Conservation (phyloP, 2,329 filamentous ascomycete genomes). For the Apiospora phragmitis region DNA sequence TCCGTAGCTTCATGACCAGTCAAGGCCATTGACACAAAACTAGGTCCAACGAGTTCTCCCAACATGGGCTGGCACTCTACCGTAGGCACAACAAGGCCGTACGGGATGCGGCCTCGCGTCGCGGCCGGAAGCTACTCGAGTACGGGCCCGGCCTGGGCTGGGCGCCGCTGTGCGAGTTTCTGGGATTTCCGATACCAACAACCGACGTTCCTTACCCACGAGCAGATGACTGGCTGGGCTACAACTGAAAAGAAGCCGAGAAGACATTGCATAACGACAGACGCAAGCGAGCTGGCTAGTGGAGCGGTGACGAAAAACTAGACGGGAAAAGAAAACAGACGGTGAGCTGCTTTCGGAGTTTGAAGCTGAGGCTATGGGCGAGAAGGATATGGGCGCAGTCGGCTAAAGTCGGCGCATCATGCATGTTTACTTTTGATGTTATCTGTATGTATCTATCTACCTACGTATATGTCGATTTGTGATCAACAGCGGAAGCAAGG, state of each 20-base stretch:
- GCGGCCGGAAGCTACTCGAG: slow-evolving; percentile 27
- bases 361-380: background rate
- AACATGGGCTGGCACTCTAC: slow-evolving; percentile 23
- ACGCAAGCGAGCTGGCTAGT: background rate
- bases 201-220: slow-evolving; percentile 25
- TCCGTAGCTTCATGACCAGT: background rate
- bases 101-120: slow-evolving; percentile 13
- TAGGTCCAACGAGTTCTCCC: slow-evolving; percentile 28
- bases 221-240: slow-evolving; percentile 31
- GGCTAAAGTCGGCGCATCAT: background rate
- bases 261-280: background rate
- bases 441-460: background rate
- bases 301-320: background rate
- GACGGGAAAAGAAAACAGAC: background rate
- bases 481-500: background rate
- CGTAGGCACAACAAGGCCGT: slow-evolving; percentile 27
- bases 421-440: background rate
- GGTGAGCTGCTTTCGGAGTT: background rate
- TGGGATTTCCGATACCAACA: slow-evolving; percentile 23
- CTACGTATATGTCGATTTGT: background rate
- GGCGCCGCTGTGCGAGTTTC: slow-evolving; percentile 29
- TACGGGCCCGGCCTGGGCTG: slow-evolving; percentile 28
- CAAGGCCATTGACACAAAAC: background rate
- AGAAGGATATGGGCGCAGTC: background rate
- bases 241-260: slow-evolving; percentile 23